Evolutionary conservation across 257 asterid species (phyloP), one percentile per base, ranked within the genome.

Genomic region (Salvia splendens): DNA sequence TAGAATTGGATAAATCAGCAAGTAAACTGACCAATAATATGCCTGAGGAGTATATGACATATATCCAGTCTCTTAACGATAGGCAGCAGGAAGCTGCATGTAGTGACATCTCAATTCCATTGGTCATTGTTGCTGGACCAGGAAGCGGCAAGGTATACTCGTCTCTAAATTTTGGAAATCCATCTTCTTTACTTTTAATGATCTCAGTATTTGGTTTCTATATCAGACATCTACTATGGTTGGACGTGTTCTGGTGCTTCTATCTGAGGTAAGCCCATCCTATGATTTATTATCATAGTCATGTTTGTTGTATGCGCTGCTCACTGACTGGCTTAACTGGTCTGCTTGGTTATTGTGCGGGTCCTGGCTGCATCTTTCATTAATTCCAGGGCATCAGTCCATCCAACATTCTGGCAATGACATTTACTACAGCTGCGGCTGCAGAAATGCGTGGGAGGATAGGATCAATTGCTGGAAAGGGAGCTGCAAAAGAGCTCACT

Each of bases 161-260:
- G 57, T 68, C 73, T 53, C 38, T 38, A 35, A 66, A 30, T 15
- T 62, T 66, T 65, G 58, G 17, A 67, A 62, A 40, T 20, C 12
- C 30, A 73, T 54, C 60, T 66, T 54, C 52, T 64, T 47, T 64
- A 11, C 48, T 51, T 73, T 71, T 63, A 33, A 65, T 69, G 70
- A 50, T 65, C 65, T 41, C 79, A 55, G 53, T 61, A 70, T 75
- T 70, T 72, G 57, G 64, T 80, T 80, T 71, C 32, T 73, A 57
- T 82, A 30, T 64, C 87, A 90, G 97, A 90, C 99, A 75, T 93
- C 99, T 74, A 93, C 97, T n/a, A 90, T 93, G 95, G 99, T 90
- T 70, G 99, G 97, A 57, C 96, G 96, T 67, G 88, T 93, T 73
- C 51, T 93, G 77, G 85, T 86, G 88, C 92, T 93, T 79, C 81